Base-by-base conservation (phyloP, 2,329 filamentous ascomycete species). In the Cladosporium halotolerans region DNA sequence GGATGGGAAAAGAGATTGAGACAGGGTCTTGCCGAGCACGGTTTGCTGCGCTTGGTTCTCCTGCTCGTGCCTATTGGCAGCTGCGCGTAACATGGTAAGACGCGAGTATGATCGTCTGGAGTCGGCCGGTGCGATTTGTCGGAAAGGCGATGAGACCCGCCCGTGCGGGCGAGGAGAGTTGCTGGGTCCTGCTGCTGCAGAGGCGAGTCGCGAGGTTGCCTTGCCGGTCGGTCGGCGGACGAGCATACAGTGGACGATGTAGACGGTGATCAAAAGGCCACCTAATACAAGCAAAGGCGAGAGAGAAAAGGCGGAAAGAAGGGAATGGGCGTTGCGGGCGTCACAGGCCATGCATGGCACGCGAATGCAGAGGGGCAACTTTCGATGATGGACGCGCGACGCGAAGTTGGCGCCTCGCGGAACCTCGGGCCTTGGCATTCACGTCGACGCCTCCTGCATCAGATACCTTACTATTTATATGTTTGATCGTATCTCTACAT, bases 1-100 rank as follows among this genome's bases (percentile, higher is more conserved):
- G 3, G 79, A 75, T 9, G 36, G 36, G 58, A 83, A 80, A 13
- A 79, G 69, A 54, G 79, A 73, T 65, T 82, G 81, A 4, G 73
- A 62, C n/a, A 63, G 53, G 59, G 50, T 53, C 19, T 53, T 53
- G 33, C 32, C 14, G 34, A 53, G 43, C n/a, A 53, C 50, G 13
- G 33, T 46, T 43, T 67, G 53, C 59, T 58, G 10, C 62, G 58
- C 58, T 31, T 66, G 63, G 9, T 60, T 59, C 55, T 66, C 61
- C 52, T 69, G 63, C 54, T 72, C 63, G 57, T 73, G 68, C 32
- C 63, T 66, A 52, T 72, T 64, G 3, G 42, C 34, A 23, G 50
- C 50, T 18, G 33, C n/a, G 31, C 14, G 42, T 46, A 52, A 40
- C 50, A 53, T 53, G 48, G 48, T 36, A 40, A 33, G 31, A 18